A percentile compares a stretch with the other conserved stretches of the same genome.
Conservation (phyloP, 805 yeast species). For the Ogataea minuta region DNA sequence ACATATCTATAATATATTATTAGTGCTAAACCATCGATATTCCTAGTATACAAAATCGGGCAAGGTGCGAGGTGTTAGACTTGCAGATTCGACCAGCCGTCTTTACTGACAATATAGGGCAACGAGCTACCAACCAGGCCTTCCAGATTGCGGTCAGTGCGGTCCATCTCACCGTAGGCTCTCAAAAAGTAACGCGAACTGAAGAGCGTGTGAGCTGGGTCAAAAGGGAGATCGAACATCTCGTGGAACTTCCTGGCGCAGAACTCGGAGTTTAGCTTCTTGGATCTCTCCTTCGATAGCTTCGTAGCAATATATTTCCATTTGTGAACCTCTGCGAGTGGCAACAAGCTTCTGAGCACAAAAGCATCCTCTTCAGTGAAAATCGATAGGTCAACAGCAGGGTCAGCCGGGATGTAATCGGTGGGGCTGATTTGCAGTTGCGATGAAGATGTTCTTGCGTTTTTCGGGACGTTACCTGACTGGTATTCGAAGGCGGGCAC, state of each 20-base stretch:
- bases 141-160: constrained; percentile 23
- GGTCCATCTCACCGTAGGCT: constrained; percentile 8
- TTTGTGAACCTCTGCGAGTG: constrained; percentile 34
- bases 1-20: neutral
- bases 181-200: constrained; percentile 23
- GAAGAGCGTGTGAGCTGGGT: constrained; percentile 24
- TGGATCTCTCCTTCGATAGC: constrained; percentile 31
- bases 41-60: neutral
- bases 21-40: neutral
- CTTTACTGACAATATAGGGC: constrained; percentile 31
- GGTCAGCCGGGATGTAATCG: constrained; percentile 28
- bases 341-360: constrained; percentile 28
- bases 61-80: neutral
- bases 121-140: constrained; percentile 34
- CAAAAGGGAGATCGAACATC: constrained; percentile 33
- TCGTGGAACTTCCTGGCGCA: constrained; percentile 33
- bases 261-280: constrained; percentile 32
- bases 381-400: constrained; percentile 20
- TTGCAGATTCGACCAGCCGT: constrained; percentile 33
- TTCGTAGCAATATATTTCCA: constrained; percentile 35
- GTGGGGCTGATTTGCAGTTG: constrained; percentile 17
- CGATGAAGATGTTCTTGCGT: constrained; percentile 15
- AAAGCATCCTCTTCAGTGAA: constrained; percentile 34
- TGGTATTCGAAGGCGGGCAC: constrained; percentile 1
- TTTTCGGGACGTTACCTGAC: constrained; percentile 1